Percentiles rank a stretch among this genome's conserved stretches.
phyloP scores from a whole-genome alignment of 305 asterid genomes.

The Fraxinus baroniana region DNA sequence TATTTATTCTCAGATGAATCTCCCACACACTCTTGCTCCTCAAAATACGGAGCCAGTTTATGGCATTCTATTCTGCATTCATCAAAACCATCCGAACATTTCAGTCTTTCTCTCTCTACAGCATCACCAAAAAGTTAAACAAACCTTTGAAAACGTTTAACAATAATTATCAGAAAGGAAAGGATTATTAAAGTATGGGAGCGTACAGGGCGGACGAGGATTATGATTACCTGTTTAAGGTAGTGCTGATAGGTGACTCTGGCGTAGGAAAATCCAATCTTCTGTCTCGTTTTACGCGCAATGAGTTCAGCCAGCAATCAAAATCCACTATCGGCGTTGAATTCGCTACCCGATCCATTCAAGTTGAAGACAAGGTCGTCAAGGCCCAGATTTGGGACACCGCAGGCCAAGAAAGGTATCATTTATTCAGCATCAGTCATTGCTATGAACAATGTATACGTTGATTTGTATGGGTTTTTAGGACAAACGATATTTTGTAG shows the following conservation, averaged over 20 bases:
- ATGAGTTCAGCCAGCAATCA: constrained; percentile 79
- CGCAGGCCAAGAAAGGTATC: constrained; percentile 85
- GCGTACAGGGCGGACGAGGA: constrained; percentile 86
- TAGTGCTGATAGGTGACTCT: constrained; percentile 80
- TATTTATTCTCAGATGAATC: background rate
- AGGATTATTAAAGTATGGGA: constrained; percentile 32
- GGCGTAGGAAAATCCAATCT: constrained; percentile 88
- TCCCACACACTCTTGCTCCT: background rate
- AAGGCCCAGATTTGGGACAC: constrained; percentile 98
- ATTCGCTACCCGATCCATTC: constrained; percentile 76
- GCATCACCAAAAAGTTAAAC: background rate
- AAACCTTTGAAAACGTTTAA: background rate
- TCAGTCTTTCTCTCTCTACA: background rate
- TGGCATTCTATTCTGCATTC: background rate
- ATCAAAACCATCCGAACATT: background rate
- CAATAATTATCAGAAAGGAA: background rate
- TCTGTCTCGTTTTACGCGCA: constrained; percentile 65
- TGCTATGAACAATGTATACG: background rate
- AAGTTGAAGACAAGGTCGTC: constrained; percentile 75
- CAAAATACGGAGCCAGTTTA: background rate
- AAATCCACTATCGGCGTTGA: constrained; percentile 89
- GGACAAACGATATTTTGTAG: background rate
- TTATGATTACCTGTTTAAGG: constrained; percentile 85
- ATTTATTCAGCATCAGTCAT: background rate
- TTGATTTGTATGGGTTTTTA: background rate